Evolutionary conservation across 495 filamentous ascomycete species (phyloP).

Genomic region (Hypomontagnella submonticulosa): DNA sequence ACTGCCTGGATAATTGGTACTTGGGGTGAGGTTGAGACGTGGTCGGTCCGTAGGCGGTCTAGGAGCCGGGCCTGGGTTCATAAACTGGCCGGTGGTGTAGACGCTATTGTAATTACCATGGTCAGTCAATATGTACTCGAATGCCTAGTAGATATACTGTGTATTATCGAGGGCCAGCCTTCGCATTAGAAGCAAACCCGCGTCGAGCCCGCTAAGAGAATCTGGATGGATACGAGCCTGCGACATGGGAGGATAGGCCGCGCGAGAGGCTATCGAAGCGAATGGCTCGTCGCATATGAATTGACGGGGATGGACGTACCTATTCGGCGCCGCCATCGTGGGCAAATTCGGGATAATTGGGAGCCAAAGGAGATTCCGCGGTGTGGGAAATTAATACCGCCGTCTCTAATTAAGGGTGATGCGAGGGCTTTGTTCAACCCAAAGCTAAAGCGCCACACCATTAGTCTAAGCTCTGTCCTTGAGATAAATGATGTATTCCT

Average conservation of each 20-base stretch:
- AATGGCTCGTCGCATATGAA: conserved; percentile 11
- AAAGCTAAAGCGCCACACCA: conserved; percentile 31
- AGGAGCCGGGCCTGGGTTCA: conserved; percentile 96
- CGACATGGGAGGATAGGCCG: neutral
- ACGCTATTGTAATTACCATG: conserved; percentile 54
- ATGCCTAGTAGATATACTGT: neutral
- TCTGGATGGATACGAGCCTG: neutral
- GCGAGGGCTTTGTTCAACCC: conserved; percentile 26
- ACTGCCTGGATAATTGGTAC: conserved; percentile 76
- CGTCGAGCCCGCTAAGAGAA: neutral
- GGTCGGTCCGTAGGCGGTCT: conserved; percentile 87
- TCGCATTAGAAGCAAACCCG: neutral
- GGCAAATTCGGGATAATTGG: conserved; percentile 7
- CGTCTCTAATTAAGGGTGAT: conserved; percentile 28
- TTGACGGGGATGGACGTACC: conserved; percentile 36
- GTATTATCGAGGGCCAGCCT: neutral
- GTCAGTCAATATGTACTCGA: conserved; percentile 28
- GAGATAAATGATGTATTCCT: conserved; percentile 15
- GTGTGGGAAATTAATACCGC: conserved; percentile 14
- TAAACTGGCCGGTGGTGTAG: conserved; percentile 81
- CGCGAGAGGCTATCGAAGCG: neutral
- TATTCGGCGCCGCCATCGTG: conserved; percentile 45
- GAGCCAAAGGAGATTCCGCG: conserved; percentile 14
- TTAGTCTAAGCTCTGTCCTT: conserved; percentile 33
- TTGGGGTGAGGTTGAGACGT: conserved; percentile 79